Percentiles rank a stretch among this genome's conserved stretches.
Conservation (phyloP, 2,329 filamentous ascomycete genomes). For the Zasmidium citrigriseum region DNA sequence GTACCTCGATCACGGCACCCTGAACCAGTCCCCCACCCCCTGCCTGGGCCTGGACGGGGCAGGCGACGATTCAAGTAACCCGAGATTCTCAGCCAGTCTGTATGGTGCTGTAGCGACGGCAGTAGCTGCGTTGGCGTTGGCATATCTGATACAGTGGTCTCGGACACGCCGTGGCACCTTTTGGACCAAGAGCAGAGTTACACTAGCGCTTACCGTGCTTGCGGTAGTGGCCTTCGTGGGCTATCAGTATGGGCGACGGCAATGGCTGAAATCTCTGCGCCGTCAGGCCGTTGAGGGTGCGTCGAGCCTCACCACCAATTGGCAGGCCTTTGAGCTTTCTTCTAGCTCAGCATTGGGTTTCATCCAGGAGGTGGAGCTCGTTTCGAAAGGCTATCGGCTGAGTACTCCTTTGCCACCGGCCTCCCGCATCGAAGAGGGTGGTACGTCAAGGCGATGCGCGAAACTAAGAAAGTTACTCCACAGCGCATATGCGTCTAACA, state of each 20-base stretch:
- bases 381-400: conserved; percentile 87
- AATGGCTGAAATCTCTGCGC: conserved; percentile 78
- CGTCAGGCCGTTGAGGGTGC: conserved; percentile 72
- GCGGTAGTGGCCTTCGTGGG: conserved; percentile 57
- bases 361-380: conserved; percentile 92
- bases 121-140: conserved; percentile 60
- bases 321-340: conserved; percentile 79
- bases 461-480: conserved; percentile 77
- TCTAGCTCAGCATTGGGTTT: conserved; percentile 75
- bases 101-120: conserved; percentile 67
- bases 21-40: conserved; percentile 33
- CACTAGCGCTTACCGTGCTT: conserved; percentile 52
- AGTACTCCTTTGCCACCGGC: conserved; percentile 90
- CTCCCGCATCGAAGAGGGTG: conserved; percentile 77
- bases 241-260: conserved; percentile 73
- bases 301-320: conserved; percentile 67
- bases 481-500: conserved; percentile 66
- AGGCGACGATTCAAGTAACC: conserved; percentile 15
- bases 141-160: conserved; percentile 72
- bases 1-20: conserved; percentile 49
- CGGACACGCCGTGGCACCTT: conserved; percentile 53
- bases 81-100: conserved; percentile 50
- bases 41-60: conserved; percentile 24
- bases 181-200: conserved; percentile 58
- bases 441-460: conserved; percentile 72